phyloP scores from a whole-genome alignment of 2,329 filamentous ascomycete genomes.

The Fusarium coffeatum region DNA sequence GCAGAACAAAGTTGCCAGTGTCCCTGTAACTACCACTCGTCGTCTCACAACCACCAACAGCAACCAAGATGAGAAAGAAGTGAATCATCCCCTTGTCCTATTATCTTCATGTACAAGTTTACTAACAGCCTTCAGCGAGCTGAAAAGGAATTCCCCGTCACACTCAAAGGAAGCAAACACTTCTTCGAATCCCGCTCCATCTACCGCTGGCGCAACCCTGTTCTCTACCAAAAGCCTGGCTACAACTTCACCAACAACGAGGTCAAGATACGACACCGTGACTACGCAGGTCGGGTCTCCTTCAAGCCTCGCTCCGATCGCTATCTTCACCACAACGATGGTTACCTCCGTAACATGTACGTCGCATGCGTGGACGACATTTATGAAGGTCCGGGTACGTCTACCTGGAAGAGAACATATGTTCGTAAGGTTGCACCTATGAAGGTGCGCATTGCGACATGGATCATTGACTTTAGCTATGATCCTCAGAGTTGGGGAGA shows the following conservation, averaged over 20 bases:
- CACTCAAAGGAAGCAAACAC: slow-evolving; percentile 40
- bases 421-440: slow-evolving; percentile 44
- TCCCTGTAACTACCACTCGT: slow-evolving; percentile 29
- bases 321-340: slow-evolving; percentile 44
- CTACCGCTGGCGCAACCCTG: slow-evolving; percentile 40
- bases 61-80: slow-evolving; percentile 31
- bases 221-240: slow-evolving; percentile 41
- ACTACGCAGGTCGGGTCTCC: slow-evolving; percentile 41
- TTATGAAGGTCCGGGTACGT: slow-evolving; percentile 41
- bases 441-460: slow-evolving; percentile 45
- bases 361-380: slow-evolving; percentile 44
- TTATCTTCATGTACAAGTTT: not conserved
- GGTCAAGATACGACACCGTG: slow-evolving; percentile 36
- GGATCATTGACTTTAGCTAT: slow-evolving; percentile 45
- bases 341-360: slow-evolving; percentile 45
- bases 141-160: slow-evolving; percentile 45
- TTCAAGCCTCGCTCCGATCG: slow-evolving; percentile 42
- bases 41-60: slow-evolving; percentile 19
- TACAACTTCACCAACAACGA: slow-evolving; percentile 35
- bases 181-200: slow-evolving; percentile 39
- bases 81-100: slow-evolving; percentile 12
- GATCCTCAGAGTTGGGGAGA: slow-evolving; percentile 45
- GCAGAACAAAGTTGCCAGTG: slow-evolving; percentile 37
- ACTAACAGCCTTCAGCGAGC: slow-evolving; percentile 22
- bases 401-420: slow-evolving; percentile 47